These are phyloP conservation scores for Kodamaea kakaduensis DNA, from an alignment of 805 yeast genomes.

Conservation along the genomic window DNA sequence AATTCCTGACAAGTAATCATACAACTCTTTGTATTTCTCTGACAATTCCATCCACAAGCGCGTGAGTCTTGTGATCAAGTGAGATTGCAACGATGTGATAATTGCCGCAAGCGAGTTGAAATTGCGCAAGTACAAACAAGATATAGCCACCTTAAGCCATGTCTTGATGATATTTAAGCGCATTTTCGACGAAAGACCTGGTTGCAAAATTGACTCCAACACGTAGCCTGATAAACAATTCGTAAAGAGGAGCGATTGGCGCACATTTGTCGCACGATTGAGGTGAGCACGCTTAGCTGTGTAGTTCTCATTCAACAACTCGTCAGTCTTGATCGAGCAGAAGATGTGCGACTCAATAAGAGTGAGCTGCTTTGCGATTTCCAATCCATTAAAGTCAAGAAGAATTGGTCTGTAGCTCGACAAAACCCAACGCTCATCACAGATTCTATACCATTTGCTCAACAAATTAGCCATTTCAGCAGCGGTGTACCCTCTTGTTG, in stretches of 20 bases:
- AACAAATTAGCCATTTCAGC: slow-evolving; percentile 35
- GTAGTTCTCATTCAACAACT: slow-evolving; percentile 61
- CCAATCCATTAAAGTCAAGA: slow-evolving; percentile 62
- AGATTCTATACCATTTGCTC: slow-evolving; percentile 46
- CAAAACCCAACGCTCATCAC: slow-evolving; percentile 57
- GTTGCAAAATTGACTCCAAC: slow-evolving; percentile 61
- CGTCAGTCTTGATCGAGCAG: slow-evolving; percentile 59
- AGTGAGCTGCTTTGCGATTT: slow-evolving; percentile 73
- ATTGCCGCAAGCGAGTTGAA: slow-evolving; percentile 78
- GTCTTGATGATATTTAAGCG: slow-evolving; percentile 55
- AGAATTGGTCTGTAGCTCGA: slow-evolving; percentile 50
- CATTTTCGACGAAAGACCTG: slow-evolving; percentile 43
- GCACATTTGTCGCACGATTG: slow-evolving; percentile 60
- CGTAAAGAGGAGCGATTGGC: slow-evolving; percentile 60
- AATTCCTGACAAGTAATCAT: slow-evolving; percentile 60
- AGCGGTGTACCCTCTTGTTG: slow-evolving; percentile 27
- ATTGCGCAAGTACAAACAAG: slow-evolving; percentile 68
- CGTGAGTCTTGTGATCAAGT: slow-evolving; percentile 60
- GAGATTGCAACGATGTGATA: slow-evolving; percentile 71
- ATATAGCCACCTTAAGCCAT: slow-evolving; percentile 72
- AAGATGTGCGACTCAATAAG: slow-evolving; percentile 66
- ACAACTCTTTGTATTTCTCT: slow-evolving; percentile 57
- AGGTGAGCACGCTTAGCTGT: slow-evolving; percentile 56
- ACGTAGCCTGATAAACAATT: slow-evolving; percentile 71
- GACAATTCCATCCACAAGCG: slow-evolving; percentile 56